Conservation (phyloP, 2,329 filamentous ascomycete species). For the Fusarium sambucinum region DNA sequence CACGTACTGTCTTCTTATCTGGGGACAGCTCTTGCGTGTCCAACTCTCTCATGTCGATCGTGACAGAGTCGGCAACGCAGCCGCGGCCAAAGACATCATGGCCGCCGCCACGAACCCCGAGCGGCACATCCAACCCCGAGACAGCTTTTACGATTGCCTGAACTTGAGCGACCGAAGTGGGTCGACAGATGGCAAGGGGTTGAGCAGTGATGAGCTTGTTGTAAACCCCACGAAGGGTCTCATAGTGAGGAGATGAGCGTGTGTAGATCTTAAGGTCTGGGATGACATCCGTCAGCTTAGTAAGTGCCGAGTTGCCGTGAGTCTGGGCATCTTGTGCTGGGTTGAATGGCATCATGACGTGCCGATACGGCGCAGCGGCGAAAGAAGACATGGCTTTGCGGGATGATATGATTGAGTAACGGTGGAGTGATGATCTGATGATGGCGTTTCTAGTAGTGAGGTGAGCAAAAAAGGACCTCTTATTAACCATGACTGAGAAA, state of each 20-base stretch:
- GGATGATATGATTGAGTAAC: neutral
- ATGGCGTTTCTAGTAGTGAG: neutral
- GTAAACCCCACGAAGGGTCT: slow-evolving; percentile 12
- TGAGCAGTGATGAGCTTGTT: slow-evolving; percentile 10
- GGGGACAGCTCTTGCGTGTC: slow-evolving; percentile 41
- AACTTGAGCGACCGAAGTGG: slow-evolving; percentile 1
- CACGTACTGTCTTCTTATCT: slow-evolving; percentile 16
- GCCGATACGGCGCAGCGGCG: neutral
- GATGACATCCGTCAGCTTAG: slow-evolving; percentile 3
- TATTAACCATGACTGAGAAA: neutral
- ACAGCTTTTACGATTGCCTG: slow-evolving; percentile 3
- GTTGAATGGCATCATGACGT: neutral
- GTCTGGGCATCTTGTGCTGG: neutral
- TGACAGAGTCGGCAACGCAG: slow-evolving; percentile 17
- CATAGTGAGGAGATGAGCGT: slow-evolving; percentile 1
- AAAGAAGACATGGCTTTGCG: neutral
- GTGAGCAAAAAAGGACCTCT: neutral
- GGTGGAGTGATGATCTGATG: neutral
- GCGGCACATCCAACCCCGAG: slow-evolving; percentile 5
- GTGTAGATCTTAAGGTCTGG: slow-evolving; percentile 13
- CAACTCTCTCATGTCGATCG: slow-evolving; percentile 22
- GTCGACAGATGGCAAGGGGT: slow-evolving; percentile 6
- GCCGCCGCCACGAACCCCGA: slow-evolving; percentile 19
- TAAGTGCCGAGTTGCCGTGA: neutral
- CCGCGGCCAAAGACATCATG: slow-evolving; percentile 24